Conservation (phyloP, 345 rosid genomes). For the Salix exigua region DNA sequence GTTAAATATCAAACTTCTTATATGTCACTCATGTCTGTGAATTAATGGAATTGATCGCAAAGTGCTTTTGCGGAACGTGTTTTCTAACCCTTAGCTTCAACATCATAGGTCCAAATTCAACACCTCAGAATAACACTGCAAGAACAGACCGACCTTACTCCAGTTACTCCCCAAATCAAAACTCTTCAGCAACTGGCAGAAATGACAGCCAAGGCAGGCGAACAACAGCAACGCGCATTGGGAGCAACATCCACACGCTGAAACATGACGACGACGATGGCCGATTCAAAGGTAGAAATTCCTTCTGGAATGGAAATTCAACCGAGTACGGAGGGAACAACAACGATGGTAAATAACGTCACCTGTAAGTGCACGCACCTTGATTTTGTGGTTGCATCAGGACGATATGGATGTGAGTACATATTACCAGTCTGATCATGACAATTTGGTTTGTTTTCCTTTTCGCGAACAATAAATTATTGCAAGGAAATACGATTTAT, state of each 20-base stretch:
- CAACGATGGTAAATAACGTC: slow-evolving; percentile 31
- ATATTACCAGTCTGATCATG: too few relatives aligned
- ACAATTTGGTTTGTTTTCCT: too few relatives aligned
- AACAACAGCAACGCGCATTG: slow-evolving; percentile 40
- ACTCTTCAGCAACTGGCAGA: slow-evolving; percentile 29
- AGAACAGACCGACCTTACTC: slow-evolving; percentile 25
- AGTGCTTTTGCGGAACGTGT: neutral
- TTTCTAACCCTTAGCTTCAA: neutral
- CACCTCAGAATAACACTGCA: slow-evolving; percentile 29
- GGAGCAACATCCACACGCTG: slow-evolving; percentile 78
- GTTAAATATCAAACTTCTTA: neutral
- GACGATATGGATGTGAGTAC: neutral
- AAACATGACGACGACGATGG: slow-evolving; percentile 66
- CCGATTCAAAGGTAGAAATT: slow-evolving; percentile 53
- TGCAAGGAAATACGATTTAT: too few relatives aligned
- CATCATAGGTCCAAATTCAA: slow-evolving; percentile 48
- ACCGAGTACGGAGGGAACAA: slow-evolving; percentile 68
- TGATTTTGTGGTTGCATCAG: neutral
- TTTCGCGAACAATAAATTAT: too few relatives aligned
- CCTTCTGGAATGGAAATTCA: slow-evolving; percentile 91
- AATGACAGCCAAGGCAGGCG: slow-evolving; percentile 39
- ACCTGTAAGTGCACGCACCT: neutral
- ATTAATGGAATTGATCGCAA: neutral
- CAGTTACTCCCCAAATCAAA: slow-evolving; percentile 20
- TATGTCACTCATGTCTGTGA: neutral